Evolutionary conservation across 2,329 filamentous ascomycete genomes (phyloP).

Genomic region (Lithohypha guttulata): DNA sequence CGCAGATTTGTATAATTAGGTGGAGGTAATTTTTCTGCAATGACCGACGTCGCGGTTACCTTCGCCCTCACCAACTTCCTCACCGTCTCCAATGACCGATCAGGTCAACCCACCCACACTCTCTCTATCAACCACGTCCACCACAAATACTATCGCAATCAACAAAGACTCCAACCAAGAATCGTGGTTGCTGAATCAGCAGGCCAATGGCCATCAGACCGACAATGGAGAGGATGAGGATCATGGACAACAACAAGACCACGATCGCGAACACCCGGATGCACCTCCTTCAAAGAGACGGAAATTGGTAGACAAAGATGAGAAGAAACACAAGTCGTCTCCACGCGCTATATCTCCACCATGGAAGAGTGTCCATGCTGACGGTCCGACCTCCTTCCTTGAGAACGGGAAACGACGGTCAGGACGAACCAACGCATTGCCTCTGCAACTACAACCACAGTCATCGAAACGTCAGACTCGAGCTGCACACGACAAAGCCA

Average conservation of each 20-base stretch:
- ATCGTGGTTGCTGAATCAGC: not conserved
- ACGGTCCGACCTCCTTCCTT: conserved; percentile 78
- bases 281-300: conserved; percentile 37
- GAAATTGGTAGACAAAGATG: conserved; percentile 29
- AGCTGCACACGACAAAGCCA: conserved; percentile 25
- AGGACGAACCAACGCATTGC: conserved; percentile 44
- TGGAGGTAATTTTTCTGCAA: conserved; percentile 20
- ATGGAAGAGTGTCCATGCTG: conserved; percentile 77
- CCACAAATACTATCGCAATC: conserved; percentile 12
- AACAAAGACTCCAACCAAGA: conserved; percentile 14
- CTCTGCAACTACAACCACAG: conserved; percentile 37
- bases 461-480: conserved; percentile 39
- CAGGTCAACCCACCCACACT: conserved; percentile 15
- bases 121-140: conserved; percentile 10
- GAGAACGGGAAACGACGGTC: conserved; percentile 52
- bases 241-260: no score
- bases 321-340: conserved; percentile 28
- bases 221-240: conserved; percentile 10
- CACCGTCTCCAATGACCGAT: conserved; percentile 19
- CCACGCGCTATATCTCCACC: conserved; percentile 60
- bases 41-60: conserved; percentile 19
- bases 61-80: no score
- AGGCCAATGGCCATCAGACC: not conserved
- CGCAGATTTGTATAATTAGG: conserved; percentile 6
- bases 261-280: conserved; percentile 25